Evolutionary conservation across 2,329 filamentous ascomycete genomes (phyloP).

Genomic region (Paecilomyces sp.): DNA sequence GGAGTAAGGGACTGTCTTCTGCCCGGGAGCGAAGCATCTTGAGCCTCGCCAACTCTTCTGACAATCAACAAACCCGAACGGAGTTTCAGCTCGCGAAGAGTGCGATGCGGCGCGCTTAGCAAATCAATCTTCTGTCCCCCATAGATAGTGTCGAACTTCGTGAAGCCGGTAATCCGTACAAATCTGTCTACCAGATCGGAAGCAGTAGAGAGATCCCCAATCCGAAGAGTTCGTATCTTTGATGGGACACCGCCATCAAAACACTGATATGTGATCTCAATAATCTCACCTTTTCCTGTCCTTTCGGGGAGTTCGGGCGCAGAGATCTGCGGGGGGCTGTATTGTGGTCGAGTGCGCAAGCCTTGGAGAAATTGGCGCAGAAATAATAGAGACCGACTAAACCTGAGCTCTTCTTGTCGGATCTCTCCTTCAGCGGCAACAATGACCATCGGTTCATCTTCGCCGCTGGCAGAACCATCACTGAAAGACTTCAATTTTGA

Average conservation of each 20-base stretch:
- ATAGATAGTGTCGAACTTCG: slow-evolving; percentile 67
- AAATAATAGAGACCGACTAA: slow-evolving; percentile 62
- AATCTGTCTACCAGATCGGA: slow-evolving; percentile 62
- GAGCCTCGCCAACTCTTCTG: slow-evolving; percentile 48
- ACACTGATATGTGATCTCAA: slow-evolving; percentile 66
- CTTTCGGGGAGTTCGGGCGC: slow-evolving; percentile 50
- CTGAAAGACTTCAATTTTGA: slow-evolving; percentile 46
- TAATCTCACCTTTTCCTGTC: slow-evolving; percentile 54
- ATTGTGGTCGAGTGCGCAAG: slow-evolving; percentile 46
- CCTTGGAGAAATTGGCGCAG: slow-evolving; percentile 60
- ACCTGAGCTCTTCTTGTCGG: slow-evolving; percentile 53
- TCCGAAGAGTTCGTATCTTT: slow-evolving; percentile 54
- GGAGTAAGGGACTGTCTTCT: slow-evolving; percentile 47
- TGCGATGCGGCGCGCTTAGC: slow-evolving; percentile 51
- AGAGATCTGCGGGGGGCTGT: slow-evolving; percentile 53
- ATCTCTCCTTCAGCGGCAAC: slow-evolving; percentile 43
- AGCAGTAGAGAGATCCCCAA: slow-evolving; percentile 65
- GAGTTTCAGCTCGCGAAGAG: slow-evolving; percentile 62
- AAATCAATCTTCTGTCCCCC: slow-evolving; percentile 60
- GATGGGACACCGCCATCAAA: slow-evolving; percentile 58
- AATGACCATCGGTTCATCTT: slow-evolving; percentile 49
- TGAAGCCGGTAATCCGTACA: slow-evolving; percentile 63
- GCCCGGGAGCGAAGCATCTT: slow-evolving; percentile 19
- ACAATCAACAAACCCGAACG: slow-evolving; percentile 60
- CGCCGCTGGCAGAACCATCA: slow-evolving; percentile 36